Evolutionary conservation across 2,329 filamentous ascomycete species (phyloP).

Genomic region (Botrytis aclada): DNA sequence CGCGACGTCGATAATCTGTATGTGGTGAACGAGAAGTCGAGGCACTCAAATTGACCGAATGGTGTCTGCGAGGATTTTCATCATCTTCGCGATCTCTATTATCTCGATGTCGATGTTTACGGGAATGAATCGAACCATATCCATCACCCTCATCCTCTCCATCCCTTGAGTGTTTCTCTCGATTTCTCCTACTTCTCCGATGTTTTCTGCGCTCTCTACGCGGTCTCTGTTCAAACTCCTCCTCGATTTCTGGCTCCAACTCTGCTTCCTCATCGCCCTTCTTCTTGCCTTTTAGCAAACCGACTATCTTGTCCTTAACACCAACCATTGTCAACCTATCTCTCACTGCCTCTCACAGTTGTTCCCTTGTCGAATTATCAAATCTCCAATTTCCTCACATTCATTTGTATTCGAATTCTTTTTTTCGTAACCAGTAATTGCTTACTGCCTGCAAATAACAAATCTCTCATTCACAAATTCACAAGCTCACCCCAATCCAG

Average conservation of each 20-base stretch:
- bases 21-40: conserved; percentile 10
- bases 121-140: neutral
- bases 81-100: conserved; percentile 4
- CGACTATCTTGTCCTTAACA: conserved; percentile 5
- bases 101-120: neutral
- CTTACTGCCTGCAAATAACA: no score
- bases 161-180: neutral
- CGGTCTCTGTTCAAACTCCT: conserved; percentile 9
- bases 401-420: neutral
- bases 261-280: neutral
- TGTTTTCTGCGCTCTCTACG: conserved; percentile 11
- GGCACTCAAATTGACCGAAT: conserved; percentile 8
- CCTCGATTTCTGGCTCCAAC: neutral
- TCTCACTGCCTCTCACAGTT: neutral
- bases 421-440: neutral
- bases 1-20: conserved; percentile 7
- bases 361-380: neutral
- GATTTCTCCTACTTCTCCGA: conserved; percentile 9
- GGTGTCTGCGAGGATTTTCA: conserved; percentile 8
- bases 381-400: neutral
- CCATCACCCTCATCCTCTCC: neutral
- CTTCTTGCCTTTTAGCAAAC: conserved; percentile 11
- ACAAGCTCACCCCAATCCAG: neutral
- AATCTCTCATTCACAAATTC: neutral
- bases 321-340: conserved; percentile 1